phyloP scores from a whole-genome alignment of 306 rosid genomes.

The Malus sylvestris region DNA sequence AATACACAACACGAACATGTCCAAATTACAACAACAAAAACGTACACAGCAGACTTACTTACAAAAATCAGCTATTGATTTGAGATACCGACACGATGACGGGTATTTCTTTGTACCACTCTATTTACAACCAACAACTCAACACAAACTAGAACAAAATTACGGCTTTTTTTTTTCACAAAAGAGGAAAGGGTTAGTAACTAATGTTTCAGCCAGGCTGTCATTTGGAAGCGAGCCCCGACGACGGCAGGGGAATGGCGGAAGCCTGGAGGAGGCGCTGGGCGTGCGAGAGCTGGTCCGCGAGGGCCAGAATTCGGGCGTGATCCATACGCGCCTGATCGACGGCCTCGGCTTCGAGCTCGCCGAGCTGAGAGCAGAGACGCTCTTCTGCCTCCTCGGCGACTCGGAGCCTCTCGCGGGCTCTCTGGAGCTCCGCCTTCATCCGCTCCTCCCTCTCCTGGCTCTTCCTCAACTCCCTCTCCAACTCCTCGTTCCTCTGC shows the following conservation, averaged over 20 bases:
- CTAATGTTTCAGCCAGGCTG: not conserved
- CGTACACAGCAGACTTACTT: too few species aligned
- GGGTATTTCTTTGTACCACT: too few species aligned
- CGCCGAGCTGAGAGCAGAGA: conserved; percentile 86
- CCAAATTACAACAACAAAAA: not conserved
- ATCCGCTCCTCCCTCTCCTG: conserved; percentile 62
- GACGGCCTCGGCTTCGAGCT: conserved; percentile 75
- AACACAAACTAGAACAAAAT: not conserved
- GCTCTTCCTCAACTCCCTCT: conserved; percentile 60
- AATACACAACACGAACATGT: not conserved
- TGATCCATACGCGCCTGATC: conserved; percentile 62
- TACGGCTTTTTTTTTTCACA: not conserved
- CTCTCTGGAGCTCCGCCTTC: conserved; percentile 43
- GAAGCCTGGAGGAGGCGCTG: conserved; percentile 36
- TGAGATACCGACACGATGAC: too few species aligned
- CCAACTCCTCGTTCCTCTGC: conserved; percentile 64
- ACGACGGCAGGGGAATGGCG: conserved; percentile 16
- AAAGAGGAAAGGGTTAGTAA: not conserved
- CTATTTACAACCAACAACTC: not conserved
- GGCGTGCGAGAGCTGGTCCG: conserved; percentile 63
- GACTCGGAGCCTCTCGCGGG: conserved; percentile 57
- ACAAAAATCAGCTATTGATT: too few species aligned
- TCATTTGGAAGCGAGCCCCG: conserved; percentile 1
- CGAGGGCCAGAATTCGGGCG: conserved; percentile 45
- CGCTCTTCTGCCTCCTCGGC: conserved; percentile 95